phyloP scores from a whole-genome alignment of 2,329 filamentous ascomycete species.

The Diplodia sapinea region DNA sequence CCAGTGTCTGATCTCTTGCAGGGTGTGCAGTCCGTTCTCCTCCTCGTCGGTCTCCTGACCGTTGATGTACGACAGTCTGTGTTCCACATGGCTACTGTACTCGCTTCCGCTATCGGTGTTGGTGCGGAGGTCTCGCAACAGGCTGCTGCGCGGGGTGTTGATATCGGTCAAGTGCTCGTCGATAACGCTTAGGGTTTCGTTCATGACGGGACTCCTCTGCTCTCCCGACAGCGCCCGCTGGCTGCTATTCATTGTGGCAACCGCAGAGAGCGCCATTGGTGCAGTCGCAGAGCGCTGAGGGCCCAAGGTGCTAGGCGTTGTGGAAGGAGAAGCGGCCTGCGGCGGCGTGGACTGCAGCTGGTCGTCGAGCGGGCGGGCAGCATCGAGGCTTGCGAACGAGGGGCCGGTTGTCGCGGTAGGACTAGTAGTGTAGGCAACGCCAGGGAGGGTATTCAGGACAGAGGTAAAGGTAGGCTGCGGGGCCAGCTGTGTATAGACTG shows the following conservation, averaged over 20 bases:
- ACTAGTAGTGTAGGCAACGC: conserved; percentile 12
- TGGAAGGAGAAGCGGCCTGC: not conserved
- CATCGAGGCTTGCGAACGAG: conserved; percentile 9
- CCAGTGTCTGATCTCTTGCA: conserved; percentile 80
- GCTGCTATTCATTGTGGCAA: conserved; percentile 25
- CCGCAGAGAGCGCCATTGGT: conserved; percentile 20
- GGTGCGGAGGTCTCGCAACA: conserved; percentile 58
- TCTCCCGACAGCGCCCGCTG: conserved; percentile 27
- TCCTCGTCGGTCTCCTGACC: conserved; percentile 96
- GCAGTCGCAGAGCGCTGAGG: conserved; percentile 23
- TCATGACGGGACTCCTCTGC: conserved; percentile 78
- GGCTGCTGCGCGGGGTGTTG: conserved; percentile 63
- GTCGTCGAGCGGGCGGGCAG: not conserved
- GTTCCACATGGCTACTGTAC: conserved; percentile 78
- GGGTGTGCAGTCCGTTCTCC: conserved; percentile 72
- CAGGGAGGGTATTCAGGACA: conserved; percentile 18
- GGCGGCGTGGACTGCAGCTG: not conserved
- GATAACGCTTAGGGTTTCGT: conserved; percentile 93
- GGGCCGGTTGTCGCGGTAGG: conserved; percentile 16
- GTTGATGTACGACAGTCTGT: conserved; percentile 86
- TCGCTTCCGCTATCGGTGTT: conserved; percentile 77
- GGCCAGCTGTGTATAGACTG: conserved; percentile 67
- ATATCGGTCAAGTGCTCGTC: conserved; percentile 96
- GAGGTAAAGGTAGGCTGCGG: conserved; percentile 52
- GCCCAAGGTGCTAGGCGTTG: not conserved